Base-by-base conservation (phyloP, 257 asterid genomes). In the Anisodus tanguticus region DNA sequence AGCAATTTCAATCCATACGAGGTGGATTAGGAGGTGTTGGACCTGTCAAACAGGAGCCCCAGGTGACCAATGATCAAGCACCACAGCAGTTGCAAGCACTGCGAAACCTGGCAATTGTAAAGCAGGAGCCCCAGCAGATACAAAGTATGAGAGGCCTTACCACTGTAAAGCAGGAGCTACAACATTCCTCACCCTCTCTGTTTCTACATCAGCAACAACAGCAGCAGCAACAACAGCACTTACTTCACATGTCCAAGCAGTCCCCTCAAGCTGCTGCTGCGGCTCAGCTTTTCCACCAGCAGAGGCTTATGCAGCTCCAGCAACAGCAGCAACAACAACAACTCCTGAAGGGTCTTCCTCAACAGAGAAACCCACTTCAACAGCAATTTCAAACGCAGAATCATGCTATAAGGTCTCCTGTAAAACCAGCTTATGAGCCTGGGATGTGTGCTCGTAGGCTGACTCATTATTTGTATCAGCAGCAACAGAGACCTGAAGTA, bases 371-470 rank as follows among this genome's bases (percentile, higher is more conserved):
- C n/a, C 92, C 90, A 1, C 66, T 89, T 11, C 97, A 90, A 72
- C 87, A 88, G 3, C 98, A 93, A 87, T 91, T 90, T 84, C 98
- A 88, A 87, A 81, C 87, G 26, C 98, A 92, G 88, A 96, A 85
- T 87, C 79, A 91, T 85, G 88, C 95, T 19, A 55, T 81, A 55
- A 91, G 98, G 85, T 74, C 98, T 81, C 93, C 97, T 12, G 89
- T 63, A 43, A 96, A 93, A 84, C 93, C 98, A 4, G 90, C 90
- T 6, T 96, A 96, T 81, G 99, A 96, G 91, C 99, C 99, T 45
- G 99, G 99, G 81, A 96, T 91, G 97, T 92, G 99, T 86, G 99
- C 99, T 55, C 91, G 98, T 5, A 90, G 99, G 89, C 90, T 96
- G 85, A 94, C 98, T 2, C 97, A 94, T 91, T 96, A 96, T 86